Conservation (phyloP, 2,329 filamentous ascomycete species). For the Polychaeton citri region DNA sequence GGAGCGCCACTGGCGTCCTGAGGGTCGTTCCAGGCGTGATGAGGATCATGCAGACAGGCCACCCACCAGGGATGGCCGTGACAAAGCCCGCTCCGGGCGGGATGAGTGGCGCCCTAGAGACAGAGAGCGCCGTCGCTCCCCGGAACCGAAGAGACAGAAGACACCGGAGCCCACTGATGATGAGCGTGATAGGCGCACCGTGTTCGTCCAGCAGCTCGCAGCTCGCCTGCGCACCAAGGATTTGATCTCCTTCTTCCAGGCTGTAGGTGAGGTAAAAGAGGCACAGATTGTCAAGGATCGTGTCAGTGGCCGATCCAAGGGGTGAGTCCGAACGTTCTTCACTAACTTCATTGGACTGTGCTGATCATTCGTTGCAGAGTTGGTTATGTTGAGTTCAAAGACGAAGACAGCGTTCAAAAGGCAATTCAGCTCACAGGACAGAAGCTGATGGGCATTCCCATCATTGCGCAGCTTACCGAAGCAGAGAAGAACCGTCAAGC, state of each 20-base stretch:
- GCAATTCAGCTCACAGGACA: conserved; percentile 97
- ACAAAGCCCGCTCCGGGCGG: conserved; percentile 21
- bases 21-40: conserved; percentile 33
- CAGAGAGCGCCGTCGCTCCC: conserved; percentile 27
- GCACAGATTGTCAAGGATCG: conserved; percentile 98
- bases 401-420: conserved; percentile 82
- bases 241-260: conserved; percentile 88
- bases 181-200: conserved; percentile 89
- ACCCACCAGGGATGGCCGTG: conserved; percentile 27
- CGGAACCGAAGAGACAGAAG: conserved; percentile 29
- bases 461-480: conserved; percentile 96
- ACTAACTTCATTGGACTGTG: conserved; percentile 3
- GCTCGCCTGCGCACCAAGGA: conserved; percentile 85
- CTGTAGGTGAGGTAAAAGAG: conserved; percentile 86
- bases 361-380: conserved; percentile 50
- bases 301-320: conserved; percentile 92
- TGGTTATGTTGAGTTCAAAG: conserved; percentile 97
- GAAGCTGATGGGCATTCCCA: conserved; percentile 94
- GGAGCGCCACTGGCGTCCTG: conserved; percentile 7
- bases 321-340: conserved; percentile 44
- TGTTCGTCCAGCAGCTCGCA: conserved; percentile 97
- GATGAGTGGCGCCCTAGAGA: conserved; percentile 38
- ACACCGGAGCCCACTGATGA: conserved; percentile 78
- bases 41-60: conserved; percentile 42
- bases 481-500: conserved; percentile 98